Evolutionary conservation across 2,329 filamentous ascomycete species (phyloP).

Genomic region (Sporothrix phasma): DNA sequence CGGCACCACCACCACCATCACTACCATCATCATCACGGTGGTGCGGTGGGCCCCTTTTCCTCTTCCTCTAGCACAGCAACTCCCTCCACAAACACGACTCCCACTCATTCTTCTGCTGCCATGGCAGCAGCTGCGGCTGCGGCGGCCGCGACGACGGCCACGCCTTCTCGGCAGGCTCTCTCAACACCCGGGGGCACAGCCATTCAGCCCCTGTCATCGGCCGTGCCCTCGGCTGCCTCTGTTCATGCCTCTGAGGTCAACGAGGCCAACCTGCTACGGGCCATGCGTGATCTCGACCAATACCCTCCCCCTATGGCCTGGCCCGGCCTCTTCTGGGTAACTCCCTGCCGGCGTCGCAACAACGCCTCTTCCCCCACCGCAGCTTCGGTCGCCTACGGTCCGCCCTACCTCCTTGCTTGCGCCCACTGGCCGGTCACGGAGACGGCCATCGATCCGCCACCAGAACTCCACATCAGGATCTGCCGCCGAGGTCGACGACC

Average conservation of each 20-base stretch:
- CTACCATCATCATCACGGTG: conserved; percentile 36
- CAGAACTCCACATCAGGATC: conserved; percentile 59
- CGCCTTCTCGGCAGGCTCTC: conserved; percentile 30
- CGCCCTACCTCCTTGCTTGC: conserved; percentile 44
- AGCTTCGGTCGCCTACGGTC: conserved; percentile 46
- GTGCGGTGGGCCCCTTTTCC: background rate
- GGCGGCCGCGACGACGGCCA: conserved; percentile 8
- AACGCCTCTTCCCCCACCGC: conserved; percentile 64
- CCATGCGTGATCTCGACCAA: conserved; percentile 69
- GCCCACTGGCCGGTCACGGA: conserved; percentile 46
- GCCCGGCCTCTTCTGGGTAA: conserved; percentile 53
- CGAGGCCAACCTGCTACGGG: conserved; percentile 63
- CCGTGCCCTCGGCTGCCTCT: conserved; percentile 41
- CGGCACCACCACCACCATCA: conserved; percentile 26
- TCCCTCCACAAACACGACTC: background rate
- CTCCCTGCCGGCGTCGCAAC: conserved; percentile 88
- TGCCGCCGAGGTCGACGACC: conserved; percentile 71
- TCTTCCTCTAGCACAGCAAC: conserved; percentile 19
- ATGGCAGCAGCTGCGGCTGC: conserved; percentile 9
- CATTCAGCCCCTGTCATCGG: conserved; percentile 57
- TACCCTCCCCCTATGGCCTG: conserved; percentile 67
- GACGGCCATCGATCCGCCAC: conserved; percentile 79
- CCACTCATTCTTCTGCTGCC: conserved; percentile 1
- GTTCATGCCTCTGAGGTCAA: conserved; percentile 45
- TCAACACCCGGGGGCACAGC: conserved; percentile 41